A percentile compares a stretch with the other conserved stretches of the same genome.
phyloP scores from a whole-genome alignment of 345 rosid species.

The Durio zibethinus region DNA sequence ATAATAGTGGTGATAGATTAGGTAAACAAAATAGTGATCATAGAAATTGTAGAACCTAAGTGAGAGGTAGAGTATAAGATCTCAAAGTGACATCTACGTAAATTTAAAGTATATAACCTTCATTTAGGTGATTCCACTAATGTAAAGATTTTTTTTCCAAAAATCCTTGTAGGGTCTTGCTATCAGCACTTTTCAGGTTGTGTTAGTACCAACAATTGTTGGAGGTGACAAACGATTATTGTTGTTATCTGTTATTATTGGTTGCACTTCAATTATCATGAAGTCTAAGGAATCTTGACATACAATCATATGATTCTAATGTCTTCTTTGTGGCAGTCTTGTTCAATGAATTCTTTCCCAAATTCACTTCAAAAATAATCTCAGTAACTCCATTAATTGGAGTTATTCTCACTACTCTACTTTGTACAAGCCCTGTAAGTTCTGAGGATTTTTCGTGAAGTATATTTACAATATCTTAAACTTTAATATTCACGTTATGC shows the following conservation, averaged over 20 bases:
- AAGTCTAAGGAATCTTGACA: neutral
- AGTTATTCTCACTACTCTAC: constrained; percentile 86
- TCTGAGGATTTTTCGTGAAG: neutral
- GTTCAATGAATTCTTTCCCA: constrained; percentile 88
- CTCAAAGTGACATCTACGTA: neutral
- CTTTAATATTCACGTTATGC: constrained; percentile 3
- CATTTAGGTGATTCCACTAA: neutral
- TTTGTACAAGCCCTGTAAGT: constrained; percentile 98
- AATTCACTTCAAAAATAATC: constrained; percentile 75
- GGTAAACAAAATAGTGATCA: neutral
- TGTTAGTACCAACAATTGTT: constrained; percentile 74
- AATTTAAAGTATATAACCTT: neutral
- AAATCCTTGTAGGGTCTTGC: constrained; percentile 70
- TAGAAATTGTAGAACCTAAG: neutral
- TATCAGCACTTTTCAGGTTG: constrained; percentile 95
- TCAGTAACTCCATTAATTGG: constrained; percentile 86
- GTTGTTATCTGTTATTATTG: neutral
- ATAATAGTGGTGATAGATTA: neutral
- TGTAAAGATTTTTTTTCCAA: constrained; percentile 4
- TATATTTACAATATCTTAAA: neutral
- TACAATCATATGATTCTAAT: constrained; percentile 4
- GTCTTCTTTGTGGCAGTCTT: constrained; percentile 53
- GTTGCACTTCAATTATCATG: neutral
- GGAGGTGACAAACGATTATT: constrained; percentile 51
- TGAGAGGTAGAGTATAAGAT: neutral